Evolutionary conservation across 352 stramenopile genomes (phyloP).

Genomic region (Globisporangium nodosum): DNA sequence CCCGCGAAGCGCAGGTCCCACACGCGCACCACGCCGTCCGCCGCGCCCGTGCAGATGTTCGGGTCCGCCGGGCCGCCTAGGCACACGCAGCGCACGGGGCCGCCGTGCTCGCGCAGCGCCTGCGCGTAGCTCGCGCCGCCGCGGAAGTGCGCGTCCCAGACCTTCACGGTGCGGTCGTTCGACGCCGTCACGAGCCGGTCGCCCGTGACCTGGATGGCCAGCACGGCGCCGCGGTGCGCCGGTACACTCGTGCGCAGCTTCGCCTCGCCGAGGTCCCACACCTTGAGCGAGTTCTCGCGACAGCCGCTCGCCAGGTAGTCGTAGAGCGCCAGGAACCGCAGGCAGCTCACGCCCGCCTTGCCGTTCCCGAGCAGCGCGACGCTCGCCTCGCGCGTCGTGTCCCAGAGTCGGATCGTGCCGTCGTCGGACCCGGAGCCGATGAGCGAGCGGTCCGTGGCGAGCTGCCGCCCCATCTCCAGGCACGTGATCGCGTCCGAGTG

Average conservation of each 20-base stretch:
- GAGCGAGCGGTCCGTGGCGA: constrained; percentile 47
- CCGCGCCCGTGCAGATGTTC: constrained; percentile 69
- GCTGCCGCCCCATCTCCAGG: constrained; percentile 68
- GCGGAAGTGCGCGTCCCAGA: constrained; percentile 76
- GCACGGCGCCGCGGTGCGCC: constrained; percentile 49
- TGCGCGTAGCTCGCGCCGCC: constrained; percentile 40
- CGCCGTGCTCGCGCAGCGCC: constrained; percentile 51
- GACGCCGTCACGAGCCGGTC: constrained; percentile 64
- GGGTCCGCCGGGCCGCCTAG: constrained; percentile 68
- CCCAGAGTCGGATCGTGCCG: constrained; percentile 69
- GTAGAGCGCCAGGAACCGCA: constrained; percentile 57
- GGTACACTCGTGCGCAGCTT: constrained; percentile 51
- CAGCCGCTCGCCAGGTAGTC: constrained; percentile 61
- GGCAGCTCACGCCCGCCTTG: constrained; percentile 39
- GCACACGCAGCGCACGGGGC: constrained; percentile 62
- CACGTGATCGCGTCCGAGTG: constrained; percentile 59
- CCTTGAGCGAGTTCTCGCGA: constrained; percentile 44
- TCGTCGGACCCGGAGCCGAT: constrained; percentile 67
- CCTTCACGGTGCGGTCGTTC: constrained; percentile 71
- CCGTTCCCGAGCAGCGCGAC: constrained; percentile 41
- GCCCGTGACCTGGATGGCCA: constrained; percentile 67
- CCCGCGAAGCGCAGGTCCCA: constrained; percentile 79
- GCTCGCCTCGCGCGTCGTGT: constrained; percentile 55
- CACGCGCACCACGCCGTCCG: constrained; percentile 70
- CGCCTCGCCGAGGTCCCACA: constrained; percentile 57